Evolutionary conservation across 106 monocot genomes (phyloP).

Genomic region (Chionographis japonica): DNA sequence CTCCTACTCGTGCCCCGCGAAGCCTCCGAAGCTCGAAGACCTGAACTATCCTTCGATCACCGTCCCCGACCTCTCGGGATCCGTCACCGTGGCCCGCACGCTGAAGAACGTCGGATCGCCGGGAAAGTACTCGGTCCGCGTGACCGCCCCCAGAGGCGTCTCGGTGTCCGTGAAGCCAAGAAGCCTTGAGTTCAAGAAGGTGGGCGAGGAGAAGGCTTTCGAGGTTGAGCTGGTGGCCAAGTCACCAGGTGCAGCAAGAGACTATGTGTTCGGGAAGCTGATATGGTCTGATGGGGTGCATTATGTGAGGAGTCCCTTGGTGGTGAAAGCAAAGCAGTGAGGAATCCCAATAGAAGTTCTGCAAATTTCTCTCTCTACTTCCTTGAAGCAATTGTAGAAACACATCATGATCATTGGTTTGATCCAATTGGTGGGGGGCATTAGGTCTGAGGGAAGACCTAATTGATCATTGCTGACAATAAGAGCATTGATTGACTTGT

Average conservation of each 20-base stretch:
- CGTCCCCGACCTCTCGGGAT: conserved; percentile 21
- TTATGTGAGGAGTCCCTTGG: conserved; percentile 38
- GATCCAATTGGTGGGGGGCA: too few relatives aligned
- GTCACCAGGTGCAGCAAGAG: neutral
- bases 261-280: conserved; percentile 36
- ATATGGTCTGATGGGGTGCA: conserved; percentile 50
- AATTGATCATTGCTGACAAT: too few relatives aligned
- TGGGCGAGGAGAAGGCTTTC: conserved; percentile 51
- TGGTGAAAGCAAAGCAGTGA: conserved; percentile 8
- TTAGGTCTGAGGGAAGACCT: too few relatives aligned
- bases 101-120: conserved; percentile 68
- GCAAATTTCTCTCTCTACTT: neutral
- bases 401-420: neutral
- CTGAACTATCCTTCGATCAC: conserved; percentile 59
- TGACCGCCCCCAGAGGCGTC: conserved; percentile 30
- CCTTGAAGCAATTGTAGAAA: too few relatives aligned
- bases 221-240: conserved; percentile 16
- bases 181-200: conserved; percentile 14
- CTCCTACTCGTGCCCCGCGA: conserved; percentile 24
- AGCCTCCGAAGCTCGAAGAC: conserved; percentile 15
- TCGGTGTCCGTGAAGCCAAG: conserved; percentile 33
- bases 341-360: neutral
- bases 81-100: conserved; percentile 20
- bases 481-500: too few relatives aligned
- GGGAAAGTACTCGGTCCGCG: conserved; percentile 26